These are phyloP conservation scores for Alloteropsis semialata DNA, from an alignment of 176 grass and related monocot species.

Conservation along the genomic window DNA sequence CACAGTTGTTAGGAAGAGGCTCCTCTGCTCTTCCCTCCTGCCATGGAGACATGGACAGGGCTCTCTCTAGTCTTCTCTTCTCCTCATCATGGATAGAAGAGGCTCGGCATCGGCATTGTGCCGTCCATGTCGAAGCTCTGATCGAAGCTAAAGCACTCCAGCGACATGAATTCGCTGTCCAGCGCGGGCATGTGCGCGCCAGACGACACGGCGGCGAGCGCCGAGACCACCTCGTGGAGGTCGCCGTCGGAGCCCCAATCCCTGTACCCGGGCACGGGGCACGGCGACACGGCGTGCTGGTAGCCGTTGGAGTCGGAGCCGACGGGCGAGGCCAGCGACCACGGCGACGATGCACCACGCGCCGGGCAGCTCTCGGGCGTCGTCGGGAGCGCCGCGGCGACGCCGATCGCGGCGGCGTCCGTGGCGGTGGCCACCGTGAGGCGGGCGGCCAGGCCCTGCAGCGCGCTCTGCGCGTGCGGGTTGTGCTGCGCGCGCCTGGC, in stretches of 20 bases:
- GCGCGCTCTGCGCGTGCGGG: conserved; percentile 33
- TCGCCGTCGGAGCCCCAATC: conserved; percentile 32
- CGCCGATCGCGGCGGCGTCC: not conserved
- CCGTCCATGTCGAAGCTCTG: conserved; percentile 12
- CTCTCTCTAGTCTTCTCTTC: not conserved
- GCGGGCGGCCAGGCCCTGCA: conserved; percentile 46
- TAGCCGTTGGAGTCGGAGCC: conserved; percentile 49
- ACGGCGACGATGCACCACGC: conserved; percentile 31
- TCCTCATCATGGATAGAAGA: conserved; percentile 40
- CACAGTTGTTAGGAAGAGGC: conserved; percentile 31
- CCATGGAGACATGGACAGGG: not conserved
- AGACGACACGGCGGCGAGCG: conserved; percentile 24
- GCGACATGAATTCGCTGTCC: conserved; percentile 25
- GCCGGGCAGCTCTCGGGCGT: conserved; percentile 31
- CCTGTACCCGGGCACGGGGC: conserved; percentile 19
- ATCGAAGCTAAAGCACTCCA: conserved; percentile 39
- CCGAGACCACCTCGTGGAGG: conserved; percentile 46
- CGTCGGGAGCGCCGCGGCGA: not conserved
- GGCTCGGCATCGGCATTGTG: conserved; percentile 5
- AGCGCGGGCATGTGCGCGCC: conserved; percentile 9
- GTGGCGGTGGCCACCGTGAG: conserved; percentile 50
- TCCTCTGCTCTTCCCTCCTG: conserved; percentile 40
- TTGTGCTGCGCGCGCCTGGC: conserved; percentile 20
- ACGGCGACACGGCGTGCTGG: conserved; percentile 16
- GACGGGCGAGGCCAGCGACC: conserved; percentile 48